These are phyloP conservation scores for Fragilaria crotonensis DNA, from an alignment of 108 stramenopile species.

Conservation along the genomic window DNA sequence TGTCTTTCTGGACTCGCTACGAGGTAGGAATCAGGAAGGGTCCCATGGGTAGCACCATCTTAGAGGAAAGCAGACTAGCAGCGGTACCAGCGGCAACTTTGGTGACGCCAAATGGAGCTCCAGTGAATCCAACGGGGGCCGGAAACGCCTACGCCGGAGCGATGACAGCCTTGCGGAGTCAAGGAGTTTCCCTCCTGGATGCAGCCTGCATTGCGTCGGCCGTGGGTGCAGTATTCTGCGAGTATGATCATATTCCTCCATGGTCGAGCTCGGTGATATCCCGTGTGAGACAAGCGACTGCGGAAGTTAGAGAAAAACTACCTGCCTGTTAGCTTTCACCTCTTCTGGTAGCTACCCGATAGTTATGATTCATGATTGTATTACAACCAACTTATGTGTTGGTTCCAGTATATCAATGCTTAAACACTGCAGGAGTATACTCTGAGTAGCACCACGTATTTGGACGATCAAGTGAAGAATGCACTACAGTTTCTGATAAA, in stretches of 20 bases:
- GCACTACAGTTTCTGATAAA: too few relatives aligned
- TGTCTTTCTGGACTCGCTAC: not conserved
- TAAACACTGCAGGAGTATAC: too few relatives aligned
- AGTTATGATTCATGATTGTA: too few relatives aligned
- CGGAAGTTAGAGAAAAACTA: constrained; percentile 21
- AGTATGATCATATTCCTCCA: constrained; percentile 40
- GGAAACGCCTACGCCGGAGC: constrained; percentile 50
- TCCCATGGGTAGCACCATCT: constrained; percentile 23
- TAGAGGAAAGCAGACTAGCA: not conserved
- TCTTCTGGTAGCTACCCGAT: too few relatives aligned
- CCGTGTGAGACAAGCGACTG: constrained; percentile 26
- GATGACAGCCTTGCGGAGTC: constrained; percentile 25
- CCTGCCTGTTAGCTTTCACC: too few relatives aligned
- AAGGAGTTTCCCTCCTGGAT: constrained; percentile 14
- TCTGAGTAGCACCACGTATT: too few relatives aligned
- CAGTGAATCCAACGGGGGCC: constrained; percentile 50
- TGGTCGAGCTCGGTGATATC: constrained; percentile 32
- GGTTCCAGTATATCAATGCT: too few relatives aligned
- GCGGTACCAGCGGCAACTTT: constrained; percentile 27
- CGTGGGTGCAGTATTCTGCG: constrained; percentile 53
- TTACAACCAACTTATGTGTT: too few relatives aligned
- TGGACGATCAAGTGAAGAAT: too few relatives aligned
- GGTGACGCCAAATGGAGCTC: constrained; percentile 21
- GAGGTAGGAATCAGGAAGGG: constrained; percentile 29
- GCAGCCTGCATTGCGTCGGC: constrained; percentile 41